These are phyloP conservation scores for Nyssa sinensis DNA, from an alignment of 148 eudicot genomes.

Conservation along the genomic window DNA sequence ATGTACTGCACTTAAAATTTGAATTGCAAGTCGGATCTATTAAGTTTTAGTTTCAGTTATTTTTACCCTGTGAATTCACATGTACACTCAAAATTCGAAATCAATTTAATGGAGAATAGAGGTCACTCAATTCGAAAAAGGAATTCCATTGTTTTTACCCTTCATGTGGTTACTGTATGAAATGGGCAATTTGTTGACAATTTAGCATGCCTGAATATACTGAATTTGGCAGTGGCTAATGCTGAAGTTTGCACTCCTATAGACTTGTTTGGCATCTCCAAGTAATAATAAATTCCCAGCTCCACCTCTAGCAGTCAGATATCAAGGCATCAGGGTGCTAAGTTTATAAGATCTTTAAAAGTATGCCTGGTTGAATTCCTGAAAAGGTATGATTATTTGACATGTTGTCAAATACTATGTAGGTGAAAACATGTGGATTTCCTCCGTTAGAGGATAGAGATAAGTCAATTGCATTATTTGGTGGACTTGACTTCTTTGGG, in stretches of 20 bases:
- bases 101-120: too few relatives aligned
- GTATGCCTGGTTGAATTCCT: background rate
- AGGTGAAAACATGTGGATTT: slow-evolving; percentile 98
- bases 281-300: background rate
- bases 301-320: background rate
- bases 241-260: background rate
- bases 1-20: too few relatives aligned
- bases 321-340: background rate
- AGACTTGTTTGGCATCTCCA: background rate
- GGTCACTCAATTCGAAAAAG: too few relatives aligned
- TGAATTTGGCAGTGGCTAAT: background rate
- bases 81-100: too few relatives aligned
- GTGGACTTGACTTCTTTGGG: slow-evolving; percentile 91
- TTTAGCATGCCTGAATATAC: background rate
- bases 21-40: too few relatives aligned
- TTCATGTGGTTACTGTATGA: background rate
- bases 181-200: background rate
- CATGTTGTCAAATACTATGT: slow-evolving; percentile 20
- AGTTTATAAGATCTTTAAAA: background rate
- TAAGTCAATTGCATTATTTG: slow-evolving; percentile 54
- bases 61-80: too few relatives aligned
- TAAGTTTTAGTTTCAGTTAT: too few relatives aligned
- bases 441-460: slow-evolving; percentile 94
- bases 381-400: background rate
- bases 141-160: too few relatives aligned